phyloP scores from a whole-genome alignment of 78 protist genomes.

The slime mould (Dictyostelium discoideum) region DNA sequence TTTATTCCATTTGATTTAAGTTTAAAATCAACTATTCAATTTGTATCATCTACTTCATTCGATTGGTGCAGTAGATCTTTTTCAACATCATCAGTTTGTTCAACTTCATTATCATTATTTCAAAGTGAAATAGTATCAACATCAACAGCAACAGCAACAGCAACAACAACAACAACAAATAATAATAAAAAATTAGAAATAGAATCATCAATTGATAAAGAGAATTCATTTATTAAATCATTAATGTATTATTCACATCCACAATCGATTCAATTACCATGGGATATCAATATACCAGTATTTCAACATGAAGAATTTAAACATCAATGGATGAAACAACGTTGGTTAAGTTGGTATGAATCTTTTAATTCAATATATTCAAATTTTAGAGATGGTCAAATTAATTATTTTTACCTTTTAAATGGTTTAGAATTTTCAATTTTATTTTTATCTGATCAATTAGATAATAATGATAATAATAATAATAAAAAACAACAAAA shows the following conservation, averaged over 20 bases:
- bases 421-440: background rate
- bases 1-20: conserved; percentile 40
- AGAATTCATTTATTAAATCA: background rate
- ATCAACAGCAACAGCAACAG: background rate
- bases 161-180: background rate
- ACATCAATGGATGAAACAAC: conserved; percentile 2
- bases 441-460: background rate
- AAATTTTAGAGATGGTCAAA: conserved; percentile 9
- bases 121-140: background rate
- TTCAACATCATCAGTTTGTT: background rate
- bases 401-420: background rate
- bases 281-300: background rate
- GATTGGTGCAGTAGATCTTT: conserved; percentile 22
- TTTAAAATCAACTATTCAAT: conserved; percentile 14
- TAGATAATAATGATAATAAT: background rate
- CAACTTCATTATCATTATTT: background rate
- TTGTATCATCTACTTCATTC: background rate
- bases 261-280: background rate
- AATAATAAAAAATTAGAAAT: background rate
- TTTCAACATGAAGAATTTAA: background rate
- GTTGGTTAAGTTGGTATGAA: background rate
- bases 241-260: background rate
- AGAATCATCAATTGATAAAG: background rate
- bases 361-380: conserved; percentile 8
- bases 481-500: background rate